These are phyloP conservation scores for Lolium rigidum DNA, from an alignment of 176 grass and related monocot species.

Conservation along the genomic window DNA sequence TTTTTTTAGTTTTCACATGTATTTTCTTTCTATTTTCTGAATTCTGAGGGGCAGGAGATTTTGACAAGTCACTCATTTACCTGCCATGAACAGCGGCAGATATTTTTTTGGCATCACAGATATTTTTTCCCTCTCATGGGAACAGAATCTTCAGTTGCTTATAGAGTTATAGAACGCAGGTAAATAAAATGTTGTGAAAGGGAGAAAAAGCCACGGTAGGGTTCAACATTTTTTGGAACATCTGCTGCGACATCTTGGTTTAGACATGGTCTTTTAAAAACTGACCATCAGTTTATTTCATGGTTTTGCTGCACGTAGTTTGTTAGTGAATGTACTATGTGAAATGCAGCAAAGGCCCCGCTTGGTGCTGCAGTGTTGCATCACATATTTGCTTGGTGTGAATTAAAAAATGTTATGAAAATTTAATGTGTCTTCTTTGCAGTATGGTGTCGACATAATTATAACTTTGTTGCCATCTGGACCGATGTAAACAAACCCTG, in stretches of 20 bases:
- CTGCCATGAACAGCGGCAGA: constrained; percentile 18
- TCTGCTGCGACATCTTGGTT: background rate
- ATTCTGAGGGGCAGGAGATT: constrained; percentile 37
- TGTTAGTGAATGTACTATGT: no score
- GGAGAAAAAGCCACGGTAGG: no score
- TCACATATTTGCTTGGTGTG: background rate
- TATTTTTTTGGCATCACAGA: constrained; percentile 35
- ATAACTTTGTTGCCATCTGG: constrained; percentile 28
- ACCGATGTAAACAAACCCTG: background rate
- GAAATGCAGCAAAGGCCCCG: no score
- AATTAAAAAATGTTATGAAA: background rate
- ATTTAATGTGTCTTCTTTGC: background rate
- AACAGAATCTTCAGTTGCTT: constrained; percentile 9
- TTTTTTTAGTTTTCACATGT: background rate
- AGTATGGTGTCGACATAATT: background rate
- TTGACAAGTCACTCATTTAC: constrained; percentile 20
- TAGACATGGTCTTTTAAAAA: background rate
- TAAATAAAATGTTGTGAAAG: background rate
- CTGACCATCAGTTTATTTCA: background rate
- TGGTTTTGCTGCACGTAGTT: background rate
- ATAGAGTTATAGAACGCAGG: background rate
- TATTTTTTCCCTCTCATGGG: background rate
- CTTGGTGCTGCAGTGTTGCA: background rate
- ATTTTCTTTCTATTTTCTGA: background rate
- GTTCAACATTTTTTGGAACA: background rate